phyloP scores from a whole-genome alignment of 148 eudicot species.

The Camellia japonica region DNA sequence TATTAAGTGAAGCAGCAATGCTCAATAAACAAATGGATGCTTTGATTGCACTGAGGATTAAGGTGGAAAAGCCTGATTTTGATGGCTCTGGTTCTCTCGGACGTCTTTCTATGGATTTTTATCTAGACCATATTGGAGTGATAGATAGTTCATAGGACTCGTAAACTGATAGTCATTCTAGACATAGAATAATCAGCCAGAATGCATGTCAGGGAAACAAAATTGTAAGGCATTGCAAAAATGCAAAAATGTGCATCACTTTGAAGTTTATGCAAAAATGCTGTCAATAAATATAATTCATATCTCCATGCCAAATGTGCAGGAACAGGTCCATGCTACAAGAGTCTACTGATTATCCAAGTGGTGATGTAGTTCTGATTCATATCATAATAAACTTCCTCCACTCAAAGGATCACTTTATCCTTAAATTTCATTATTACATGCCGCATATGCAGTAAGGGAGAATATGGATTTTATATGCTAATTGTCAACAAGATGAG shows the following conservation, averaged over 20 bases:
- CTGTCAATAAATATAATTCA: neutral
- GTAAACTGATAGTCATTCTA: neutral
- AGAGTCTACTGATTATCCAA: neutral
- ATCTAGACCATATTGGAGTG: neutral
- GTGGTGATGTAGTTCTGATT: constrained; percentile 11
- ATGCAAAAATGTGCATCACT: neutral
- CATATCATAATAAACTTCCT: neutral
- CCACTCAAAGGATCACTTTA: neutral
- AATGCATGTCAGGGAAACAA: neutral
- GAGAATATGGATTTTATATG: constrained; percentile 3
- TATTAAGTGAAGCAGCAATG: constrained; percentile 41
- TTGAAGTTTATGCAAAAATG: neutral
- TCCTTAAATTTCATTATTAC: neutral
- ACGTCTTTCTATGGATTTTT: constrained; percentile 14
- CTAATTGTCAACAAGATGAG: constrained; percentile 15
- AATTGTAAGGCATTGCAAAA: neutral
- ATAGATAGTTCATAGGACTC: neutral
- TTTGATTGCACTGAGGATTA: constrained; percentile 61
- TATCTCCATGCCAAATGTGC: neutral
- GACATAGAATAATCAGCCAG: neutral
- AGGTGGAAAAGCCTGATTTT: constrained; percentile 43
- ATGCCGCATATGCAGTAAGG: constrained; percentile 11
- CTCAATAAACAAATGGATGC: constrained; percentile 72
- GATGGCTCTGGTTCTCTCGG: constrained; percentile 24
- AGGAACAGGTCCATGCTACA: constrained; percentile 3